These are phyloP conservation scores for Closterium sp. DNA, from an alignment of 139 green algal species.

Conservation along the genomic window DNA sequence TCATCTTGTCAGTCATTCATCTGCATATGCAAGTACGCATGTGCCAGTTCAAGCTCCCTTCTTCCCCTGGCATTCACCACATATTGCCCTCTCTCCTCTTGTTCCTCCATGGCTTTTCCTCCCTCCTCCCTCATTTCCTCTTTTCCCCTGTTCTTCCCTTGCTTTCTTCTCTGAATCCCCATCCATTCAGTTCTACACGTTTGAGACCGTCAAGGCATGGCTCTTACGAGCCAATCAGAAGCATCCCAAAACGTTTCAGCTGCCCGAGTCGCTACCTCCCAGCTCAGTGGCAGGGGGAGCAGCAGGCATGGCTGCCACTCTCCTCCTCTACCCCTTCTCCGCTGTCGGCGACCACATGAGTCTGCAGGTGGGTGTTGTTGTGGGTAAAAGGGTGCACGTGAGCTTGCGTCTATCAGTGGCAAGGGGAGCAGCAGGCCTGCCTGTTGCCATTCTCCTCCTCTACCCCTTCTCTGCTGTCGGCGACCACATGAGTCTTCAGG, in stretches of 20 bases:
- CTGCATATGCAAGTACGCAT: background rate
- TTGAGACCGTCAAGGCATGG: background rate
- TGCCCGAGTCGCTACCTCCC: background rate
- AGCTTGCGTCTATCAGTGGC: too few relatives aligned
- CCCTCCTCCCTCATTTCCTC: too few relatives aligned
- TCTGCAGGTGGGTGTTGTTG: background rate
- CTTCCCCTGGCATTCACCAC: too few relatives aligned
- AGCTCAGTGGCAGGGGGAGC: background rate
- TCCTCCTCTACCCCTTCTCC: constrained; percentile 1
- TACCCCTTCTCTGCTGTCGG: constrained; percentile 9
- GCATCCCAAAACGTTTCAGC: background rate
- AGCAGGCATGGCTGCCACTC: background rate
- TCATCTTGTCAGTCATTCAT: background rate
- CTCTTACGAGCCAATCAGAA: background rate
- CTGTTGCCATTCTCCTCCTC: background rate
- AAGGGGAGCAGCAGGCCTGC: background rate
- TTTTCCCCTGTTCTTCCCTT: background rate
- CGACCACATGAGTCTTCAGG: constrained; percentile 2
- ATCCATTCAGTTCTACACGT: background rate
- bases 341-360: constrained; percentile 2
- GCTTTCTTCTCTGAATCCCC: background rate
- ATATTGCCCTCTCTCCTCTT: too few relatives aligned
- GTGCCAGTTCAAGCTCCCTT: too few relatives aligned
- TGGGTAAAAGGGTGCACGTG: too few relatives aligned
- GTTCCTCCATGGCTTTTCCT: too few relatives aligned